These are phyloP conservation scores for Zizania palustris DNA, from an alignment of 202 grass and related monocot species.

Conservation along the genomic window DNA sequence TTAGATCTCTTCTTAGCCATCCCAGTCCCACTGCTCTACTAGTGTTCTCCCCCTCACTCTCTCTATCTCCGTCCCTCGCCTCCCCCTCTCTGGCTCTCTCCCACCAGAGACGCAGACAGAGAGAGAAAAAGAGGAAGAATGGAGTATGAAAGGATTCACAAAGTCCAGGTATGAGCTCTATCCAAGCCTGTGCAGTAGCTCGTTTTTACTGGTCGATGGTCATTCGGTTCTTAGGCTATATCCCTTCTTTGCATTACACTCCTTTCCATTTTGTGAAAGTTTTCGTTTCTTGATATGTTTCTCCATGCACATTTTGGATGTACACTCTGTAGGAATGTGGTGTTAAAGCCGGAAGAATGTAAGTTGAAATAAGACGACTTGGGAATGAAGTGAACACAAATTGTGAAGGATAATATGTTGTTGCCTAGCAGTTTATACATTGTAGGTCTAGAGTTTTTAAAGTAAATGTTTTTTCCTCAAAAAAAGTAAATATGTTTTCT, in stretches of 20 bases:
- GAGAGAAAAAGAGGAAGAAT: conserved; percentile 38
- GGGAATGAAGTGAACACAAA: not conserved
- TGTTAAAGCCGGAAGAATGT: not conserved
- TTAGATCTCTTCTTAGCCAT: conserved; percentile 43
- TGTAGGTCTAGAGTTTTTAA: too few species aligned
- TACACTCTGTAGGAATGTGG: not conserved
- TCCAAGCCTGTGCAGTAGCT: not conserved
- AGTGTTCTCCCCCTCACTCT: not conserved
- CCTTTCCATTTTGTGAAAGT: not conserved
- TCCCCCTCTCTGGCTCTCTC: not conserved
- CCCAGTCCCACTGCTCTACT: conserved; percentile 10
- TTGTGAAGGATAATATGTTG: not conserved
- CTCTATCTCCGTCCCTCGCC: too few species aligned
- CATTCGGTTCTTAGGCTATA: not conserved
- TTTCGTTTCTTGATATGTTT: conserved; percentile 18
- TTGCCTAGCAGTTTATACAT: too few species aligned
- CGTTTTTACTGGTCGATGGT: not conserved
- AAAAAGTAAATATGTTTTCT: not conserved
- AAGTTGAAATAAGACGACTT: not conserved
- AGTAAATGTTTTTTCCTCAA: too few species aligned
- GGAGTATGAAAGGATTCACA: conserved; percentile 98
- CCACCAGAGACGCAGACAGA: not conserved
- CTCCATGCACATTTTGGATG: not conserved
- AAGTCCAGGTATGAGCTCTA: conserved; percentile 69
- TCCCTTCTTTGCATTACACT: not conserved